A percentile compares a stretch with the other conserved stretches of the same genome.
Conservation (phyloP, 2,329 filamentous ascomycete genomes). For the Colletotrichum tanaceti region DNA sequence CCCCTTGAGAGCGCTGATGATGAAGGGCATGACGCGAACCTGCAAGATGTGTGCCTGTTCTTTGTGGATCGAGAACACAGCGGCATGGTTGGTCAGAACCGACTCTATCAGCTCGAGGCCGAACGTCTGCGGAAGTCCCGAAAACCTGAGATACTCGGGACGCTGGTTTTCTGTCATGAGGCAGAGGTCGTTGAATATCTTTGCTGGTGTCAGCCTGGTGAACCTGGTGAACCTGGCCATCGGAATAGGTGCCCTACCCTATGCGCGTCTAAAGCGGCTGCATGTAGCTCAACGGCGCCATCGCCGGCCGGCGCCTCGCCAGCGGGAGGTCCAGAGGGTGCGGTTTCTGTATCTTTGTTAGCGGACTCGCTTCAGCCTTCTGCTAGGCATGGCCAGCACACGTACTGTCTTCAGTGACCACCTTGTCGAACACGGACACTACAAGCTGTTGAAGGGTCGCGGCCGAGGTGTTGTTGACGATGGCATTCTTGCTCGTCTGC, state of each 20-base stretch:
- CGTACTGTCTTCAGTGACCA: constrained; percentile 82
- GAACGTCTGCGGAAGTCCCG: constrained; percentile 82
- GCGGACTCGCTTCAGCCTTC: constrained; percentile 1
- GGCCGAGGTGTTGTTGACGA: constrained; percentile 94
- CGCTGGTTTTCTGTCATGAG: constrained; percentile 86
- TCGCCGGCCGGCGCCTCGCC: constrained; percentile 76
- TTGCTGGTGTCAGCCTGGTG: constrained; percentile 30
- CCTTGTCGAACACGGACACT: constrained; percentile 92
- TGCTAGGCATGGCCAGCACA: constrained; percentile 40
- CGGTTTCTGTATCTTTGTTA: constrained; percentile 52
- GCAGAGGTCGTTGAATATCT: constrained; percentile 91
- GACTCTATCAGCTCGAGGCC: constrained; percentile 93
- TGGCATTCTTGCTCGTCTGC: constrained; percentile 90
- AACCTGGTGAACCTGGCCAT: background rate
- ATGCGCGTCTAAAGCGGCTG: constrained; percentile 87
- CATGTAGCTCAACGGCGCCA: constrained; percentile 73
- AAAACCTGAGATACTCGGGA: constrained; percentile 83
- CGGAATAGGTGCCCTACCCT: constrained; percentile 59
- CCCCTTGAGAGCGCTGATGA: constrained; percentile 81
- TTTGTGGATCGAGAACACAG: constrained; percentile 79
- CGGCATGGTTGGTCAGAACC: constrained; percentile 85
- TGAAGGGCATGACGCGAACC: constrained; percentile 82
- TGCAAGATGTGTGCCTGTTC: constrained; percentile 86
- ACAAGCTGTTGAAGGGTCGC: constrained; percentile 97
- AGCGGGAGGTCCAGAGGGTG: constrained; percentile 65